These are phyloP conservation scores for Trifolium subterraneum DNA, from an alignment of 306 rosid species.

Conservation along the genomic window DNA sequence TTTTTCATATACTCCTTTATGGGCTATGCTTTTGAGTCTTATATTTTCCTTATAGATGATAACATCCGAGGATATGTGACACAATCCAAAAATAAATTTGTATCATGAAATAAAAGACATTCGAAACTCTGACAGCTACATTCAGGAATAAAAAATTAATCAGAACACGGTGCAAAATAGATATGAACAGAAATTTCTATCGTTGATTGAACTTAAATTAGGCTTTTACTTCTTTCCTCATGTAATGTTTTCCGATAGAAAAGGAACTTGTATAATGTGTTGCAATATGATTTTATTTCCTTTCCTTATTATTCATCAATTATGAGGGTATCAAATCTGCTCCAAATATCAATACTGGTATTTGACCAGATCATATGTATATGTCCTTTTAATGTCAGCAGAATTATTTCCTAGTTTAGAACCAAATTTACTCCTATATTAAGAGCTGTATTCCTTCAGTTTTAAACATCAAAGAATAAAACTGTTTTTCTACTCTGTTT, in stretches of 20 bases:
- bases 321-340: neutral
- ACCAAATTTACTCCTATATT: neutral
- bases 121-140: conserved; percentile 5
- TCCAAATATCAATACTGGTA: neutral
- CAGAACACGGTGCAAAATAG: neutral
- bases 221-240: neutral
- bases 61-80: conserved; percentile 25
- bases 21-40: conserved; percentile 33
- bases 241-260: conserved; percentile 7
- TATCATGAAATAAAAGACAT: neutral
- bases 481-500: neutral
- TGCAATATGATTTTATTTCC: neutral
- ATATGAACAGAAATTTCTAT: conserved; percentile 31
- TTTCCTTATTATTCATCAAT: neutral
- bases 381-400: neutral
- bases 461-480: neutral
- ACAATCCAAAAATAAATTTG: conserved; percentile 15
- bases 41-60: conserved; percentile 26
- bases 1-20: conserved; percentile 33
- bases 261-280: neutral
- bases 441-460: neutral
- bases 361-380: neutral
- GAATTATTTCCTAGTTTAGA: neutral
- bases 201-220: conserved; percentile 4
- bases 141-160: conserved; percentile 20